phyloP scores from a whole-genome alignment of 371 early-diverging fungal genomes.

The Blakeslea trispora region DNA sequence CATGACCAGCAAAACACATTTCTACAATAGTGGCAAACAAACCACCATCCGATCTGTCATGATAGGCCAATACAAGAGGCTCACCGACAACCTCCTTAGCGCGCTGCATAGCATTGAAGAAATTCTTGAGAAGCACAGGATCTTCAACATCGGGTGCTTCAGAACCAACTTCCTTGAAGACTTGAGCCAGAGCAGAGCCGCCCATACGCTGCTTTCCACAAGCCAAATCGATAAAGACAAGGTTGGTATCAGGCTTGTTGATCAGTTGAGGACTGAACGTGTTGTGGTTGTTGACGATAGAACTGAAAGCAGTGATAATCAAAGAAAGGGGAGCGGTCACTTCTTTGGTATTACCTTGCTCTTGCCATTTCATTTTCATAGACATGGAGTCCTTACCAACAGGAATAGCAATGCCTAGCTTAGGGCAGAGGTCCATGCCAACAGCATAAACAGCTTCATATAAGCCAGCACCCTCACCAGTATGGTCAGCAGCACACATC shows the following conservation, averaged over 20 bases:
- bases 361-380: conserved; percentile 93
- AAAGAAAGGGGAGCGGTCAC: conserved; percentile 90
- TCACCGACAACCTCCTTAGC: conserved; percentile 42
- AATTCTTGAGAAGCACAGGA: conserved; percentile 64
- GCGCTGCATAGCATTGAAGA: conserved; percentile 78
- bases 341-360: conserved; percentile 50
- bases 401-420: conserved; percentile 90
- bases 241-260: conserved; percentile 50
- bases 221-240: conserved; percentile 87
- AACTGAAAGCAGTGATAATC: conserved; percentile 90
- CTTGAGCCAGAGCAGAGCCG: conserved; percentile 92
- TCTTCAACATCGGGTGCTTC: conserved; percentile 89
- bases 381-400: conserved; percentile 99
- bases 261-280: conserved; percentile 89
- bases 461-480: conserved; percentile 90
- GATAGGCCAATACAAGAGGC: conserved; percentile 85
- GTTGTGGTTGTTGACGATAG: conserved; percentile 79
- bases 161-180: conserved; percentile 83
- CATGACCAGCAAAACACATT: conserved; percentile 95
- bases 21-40: conserved; percentile 86
- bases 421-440: conserved; percentile 91
- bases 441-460: conserved; percentile 94
- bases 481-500: conserved; percentile 93
- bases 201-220: conserved; percentile 86
- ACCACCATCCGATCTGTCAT: conserved; percentile 97